Evolutionary conservation across 2,329 filamentous ascomycete genomes (phyloP), one percentile per base, ranked within the genome.

Genomic region (Bisporella sp.): DNA sequence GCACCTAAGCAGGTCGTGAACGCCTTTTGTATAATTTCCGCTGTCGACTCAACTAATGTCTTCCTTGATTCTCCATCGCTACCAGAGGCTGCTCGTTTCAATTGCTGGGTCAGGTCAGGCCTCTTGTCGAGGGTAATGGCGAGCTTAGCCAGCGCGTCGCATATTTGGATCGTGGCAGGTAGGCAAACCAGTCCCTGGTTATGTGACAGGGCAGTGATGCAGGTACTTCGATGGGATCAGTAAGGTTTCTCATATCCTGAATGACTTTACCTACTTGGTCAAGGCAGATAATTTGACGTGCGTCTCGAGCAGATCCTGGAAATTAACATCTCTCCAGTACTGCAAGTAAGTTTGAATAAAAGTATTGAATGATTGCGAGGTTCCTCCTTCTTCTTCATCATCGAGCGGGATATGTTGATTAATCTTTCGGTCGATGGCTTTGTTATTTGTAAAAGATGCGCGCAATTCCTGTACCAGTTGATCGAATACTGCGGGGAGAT

Each of bases 1-100:
- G 96, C 90, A 4, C 87, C 90, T 33, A 96, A 71, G 57, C 92
- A 96, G 39, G 89, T 89, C 8, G 89, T 93, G 64, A 96, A 96
- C 28, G 91, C 89, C 64, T 90, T 87, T 54, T 95, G 86, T 52
- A 96, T 87, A 46, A 89, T 86, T 63, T 96, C 92, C 13, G 89
- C 90, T 2, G 90, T 90, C 30, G 85, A 82, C 66, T 96, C 92
- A 8, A 92, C 89, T 40, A 96, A 77, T 1, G 89, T 81, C 64
- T 83, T 90, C 59, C 87, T 81, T 59, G 83, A 80, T 30, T 84
- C 82, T 29, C 82, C 84, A 48, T 79, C 76, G 35, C 78, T 77
- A 6, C 75, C 74, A 11, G 78, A 73, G 9, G 68, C 62, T 32
- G 68, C 64, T 43, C 64, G 59, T 55, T 70, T 70, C n/a, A 90